phyloP scores from a whole-genome alignment of 2,329 filamentous ascomycete species.

The Xylaria sp. region DNA sequence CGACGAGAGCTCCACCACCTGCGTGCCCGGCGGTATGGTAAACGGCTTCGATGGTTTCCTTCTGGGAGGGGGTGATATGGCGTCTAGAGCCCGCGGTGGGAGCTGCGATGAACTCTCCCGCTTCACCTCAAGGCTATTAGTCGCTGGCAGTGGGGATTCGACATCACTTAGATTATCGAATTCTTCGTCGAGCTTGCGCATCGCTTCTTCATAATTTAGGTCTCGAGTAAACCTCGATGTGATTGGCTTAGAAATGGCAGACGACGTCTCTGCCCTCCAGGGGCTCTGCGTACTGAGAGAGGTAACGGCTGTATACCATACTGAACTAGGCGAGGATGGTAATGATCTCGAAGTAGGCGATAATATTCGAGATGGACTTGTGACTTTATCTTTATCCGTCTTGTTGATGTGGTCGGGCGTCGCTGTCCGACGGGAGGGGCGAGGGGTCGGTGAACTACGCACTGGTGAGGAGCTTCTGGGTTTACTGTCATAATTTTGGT shows the following conservation, averaged over 20 bases:
- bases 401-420: conserved; percentile 34
- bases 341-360: conserved; percentile 40
- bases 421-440: background rate
- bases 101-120: conserved; percentile 24
- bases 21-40: conserved; percentile 51
- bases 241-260: conserved; percentile 46
- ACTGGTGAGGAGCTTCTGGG: background rate
- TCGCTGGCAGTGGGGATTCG: conserved; percentile 5
- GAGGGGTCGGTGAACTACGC: conserved; percentile 20
- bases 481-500: background rate
- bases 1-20: conserved; percentile 53
- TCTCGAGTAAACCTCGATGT: conserved; percentile 44
- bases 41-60: conserved; percentile 40
- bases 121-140: conserved; percentile 24
- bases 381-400: background rate
- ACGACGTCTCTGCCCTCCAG: conserved; percentile 46
- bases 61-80: conserved; percentile 46
- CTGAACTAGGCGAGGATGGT: conserved; percentile 47
- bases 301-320: conserved; percentile 56
- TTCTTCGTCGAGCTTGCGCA: conserved; percentile 55
- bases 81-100: conserved; percentile 18
- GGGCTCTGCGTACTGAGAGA: conserved; percentile 54
- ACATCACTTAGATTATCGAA: conserved; percentile 39
- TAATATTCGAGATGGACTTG: conserved; percentile 18
- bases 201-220: conserved; percentile 57